Evolutionary conservation across 805 yeast species (phyloP).

Genomic region (Saccharomycopsis babjevae): DNA sequence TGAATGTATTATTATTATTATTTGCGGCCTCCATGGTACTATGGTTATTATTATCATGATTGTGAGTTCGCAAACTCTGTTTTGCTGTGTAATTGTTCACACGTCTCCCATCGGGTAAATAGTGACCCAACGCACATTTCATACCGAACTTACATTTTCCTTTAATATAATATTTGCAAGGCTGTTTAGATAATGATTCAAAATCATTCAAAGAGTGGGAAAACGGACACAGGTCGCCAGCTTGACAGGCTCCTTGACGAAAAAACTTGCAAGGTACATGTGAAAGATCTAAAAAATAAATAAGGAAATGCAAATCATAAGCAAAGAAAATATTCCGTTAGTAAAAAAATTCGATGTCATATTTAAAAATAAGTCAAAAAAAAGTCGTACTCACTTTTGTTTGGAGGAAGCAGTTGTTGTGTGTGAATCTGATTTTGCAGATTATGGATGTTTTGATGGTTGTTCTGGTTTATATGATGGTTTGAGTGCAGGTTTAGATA

Average conservation of each 20-base stretch:
- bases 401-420: background rate
- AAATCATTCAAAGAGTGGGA: slow-evolving; percentile 60
- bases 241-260: slow-evolving; percentile 89
- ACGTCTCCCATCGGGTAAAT: slow-evolving; percentile 79
- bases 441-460: background rate
- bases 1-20: background rate
- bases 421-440: no score
- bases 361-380: background rate
- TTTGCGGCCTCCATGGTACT: background rate
- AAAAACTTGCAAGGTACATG: slow-evolving; percentile 97
- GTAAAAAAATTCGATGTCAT: background rate
- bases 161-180: slow-evolving; percentile 89
- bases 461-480: background rate
- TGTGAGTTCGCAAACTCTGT: slow-evolving; percentile 19
- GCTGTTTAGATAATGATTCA: slow-evolving; percentile 39
- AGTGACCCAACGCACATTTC: slow-evolving; percentile 90
- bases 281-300: slow-evolving; percentile 42
- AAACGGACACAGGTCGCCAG: slow-evolving; percentile 87
- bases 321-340: background rate
- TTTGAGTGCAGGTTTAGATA: background rate
- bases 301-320: background rate
- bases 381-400: background rate
- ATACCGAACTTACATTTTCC: slow-evolving; percentile 96
- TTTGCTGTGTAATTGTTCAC: slow-evolving; percentile 42
- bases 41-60: slow-evolving; percentile 19